Base-by-base conservation (phyloP, 2,329 filamentous ascomycete species). In the Trichoderma polysporum region DNA sequence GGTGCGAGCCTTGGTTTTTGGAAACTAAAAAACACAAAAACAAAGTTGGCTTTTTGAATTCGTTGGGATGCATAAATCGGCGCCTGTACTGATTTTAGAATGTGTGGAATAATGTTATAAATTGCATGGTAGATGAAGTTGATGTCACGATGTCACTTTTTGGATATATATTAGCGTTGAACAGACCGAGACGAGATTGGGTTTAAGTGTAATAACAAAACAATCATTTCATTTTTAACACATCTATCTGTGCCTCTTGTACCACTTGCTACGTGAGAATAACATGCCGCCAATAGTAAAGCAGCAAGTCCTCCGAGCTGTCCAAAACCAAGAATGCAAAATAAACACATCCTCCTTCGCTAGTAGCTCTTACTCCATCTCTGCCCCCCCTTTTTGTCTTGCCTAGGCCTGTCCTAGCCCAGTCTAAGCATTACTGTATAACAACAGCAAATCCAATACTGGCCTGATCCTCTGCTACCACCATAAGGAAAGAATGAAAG, bases 1-100 rank as follows among this genome's bases (percentile, higher is more conserved):
- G 78, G 91, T 97, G 17, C 85, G 94, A 72, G 89, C 91, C 39
- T 82, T 97, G 77, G 91, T 97, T 0, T 97, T 97, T 83, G 91
- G 90, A 0, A 81, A 83, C 15, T 85, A 70, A 19, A 35, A 35
- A 35, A 35, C 9, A 9, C 9, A 41, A 41, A 37, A 35, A 25
- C 10, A 37, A 22, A 25, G 2, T 22, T 37, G 35, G 22, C 2
- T 33, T 56, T 54, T 12, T 13, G 12, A 45, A 12, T 45, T 45
- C n/a, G 19, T 17, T 41, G 37, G 59, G 31, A 33, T 31, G 7
- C 15, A 29, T 52, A 15, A 50, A 27, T 9, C 19, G 47, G 47
- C 19, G 47, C 22, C 13, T 50, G 22, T 50, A 15, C 25, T 50
- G 47, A 25, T 50, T 50, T 50, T 45, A 27, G 47, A 19, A n/a